Conservation (phyloP, 2,329 filamentous ascomycete genomes). For the Pseudogymnoascus sp. region DNA sequence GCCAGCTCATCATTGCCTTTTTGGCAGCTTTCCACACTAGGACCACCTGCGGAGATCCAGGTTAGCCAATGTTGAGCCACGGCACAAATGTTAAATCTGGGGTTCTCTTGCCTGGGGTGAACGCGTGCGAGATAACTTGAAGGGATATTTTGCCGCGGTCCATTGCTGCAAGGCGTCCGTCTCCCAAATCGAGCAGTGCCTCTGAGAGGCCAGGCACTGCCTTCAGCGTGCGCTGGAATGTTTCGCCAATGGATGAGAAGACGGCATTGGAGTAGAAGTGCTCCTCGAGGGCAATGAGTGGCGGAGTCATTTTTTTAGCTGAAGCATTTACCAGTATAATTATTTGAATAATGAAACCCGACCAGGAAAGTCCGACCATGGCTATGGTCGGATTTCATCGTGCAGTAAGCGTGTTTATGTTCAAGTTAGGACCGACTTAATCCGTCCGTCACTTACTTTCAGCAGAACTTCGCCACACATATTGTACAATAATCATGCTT, state of each 20-base stretch:
- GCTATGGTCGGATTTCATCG: not conserved
- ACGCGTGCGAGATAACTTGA: slow-evolving; percentile 26
- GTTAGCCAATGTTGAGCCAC: not conserved
- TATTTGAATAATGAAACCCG: not conserved
- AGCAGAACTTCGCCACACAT: not conserved
- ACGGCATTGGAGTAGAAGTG: slow-evolving; percentile 22
- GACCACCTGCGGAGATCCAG: not conserved
- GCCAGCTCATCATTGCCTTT: slow-evolving; percentile 27
- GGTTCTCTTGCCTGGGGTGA: not conserved
- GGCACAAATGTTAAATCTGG: not conserved
- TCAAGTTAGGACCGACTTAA: not conserved
- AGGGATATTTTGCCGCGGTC: slow-evolving; percentile 19
- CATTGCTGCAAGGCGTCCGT: slow-evolving; percentile 21
- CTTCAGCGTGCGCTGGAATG: slow-evolving; percentile 21
- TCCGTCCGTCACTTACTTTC: not conserved
- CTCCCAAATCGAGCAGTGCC: slow-evolving; percentile 15
- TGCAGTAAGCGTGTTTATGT: not conserved
- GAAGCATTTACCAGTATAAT: not conserved
- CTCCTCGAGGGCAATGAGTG: slow-evolving; percentile 34
- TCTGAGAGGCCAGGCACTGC: not conserved
- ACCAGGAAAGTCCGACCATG: not conserved
- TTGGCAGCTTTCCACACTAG: not conserved
- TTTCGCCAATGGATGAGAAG: slow-evolving; percentile 17
- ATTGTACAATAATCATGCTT: not conserved
- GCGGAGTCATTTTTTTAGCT: slow-evolving; percentile 9